Percentiles rank a stretch among this genome's conserved stretches.
phyloP scores from a whole-genome alignment of 352 stramenopile genomes.

The Phytophthora cactorum region DNA sequence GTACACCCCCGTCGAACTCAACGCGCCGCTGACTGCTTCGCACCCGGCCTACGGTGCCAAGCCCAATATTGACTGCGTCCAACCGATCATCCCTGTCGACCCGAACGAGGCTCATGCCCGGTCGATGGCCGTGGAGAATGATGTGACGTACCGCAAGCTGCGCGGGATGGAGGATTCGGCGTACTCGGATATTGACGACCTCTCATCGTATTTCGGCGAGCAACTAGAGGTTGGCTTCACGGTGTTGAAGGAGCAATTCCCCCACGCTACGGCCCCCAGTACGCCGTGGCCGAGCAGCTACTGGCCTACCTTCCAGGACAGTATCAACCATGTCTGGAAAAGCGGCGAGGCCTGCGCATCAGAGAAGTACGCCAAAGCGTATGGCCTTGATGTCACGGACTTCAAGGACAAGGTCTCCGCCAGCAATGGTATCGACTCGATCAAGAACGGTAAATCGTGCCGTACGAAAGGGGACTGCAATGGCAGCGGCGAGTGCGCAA shows the following conservation, averaged over 20 bases:
- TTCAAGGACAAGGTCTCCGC: not conserved
- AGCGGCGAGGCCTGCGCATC: not conserved
- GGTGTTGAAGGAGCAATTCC: conserved; percentile 29
- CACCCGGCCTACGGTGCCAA: conserved; percentile 27
- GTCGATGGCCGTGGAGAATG: conserved; percentile 8
- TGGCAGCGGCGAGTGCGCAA: conserved; percentile 25
- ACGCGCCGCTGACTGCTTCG: not conserved
- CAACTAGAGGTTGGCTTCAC: conserved; percentile 26
- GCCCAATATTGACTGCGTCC: conserved; percentile 14
- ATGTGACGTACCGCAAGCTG: conserved; percentile 8
- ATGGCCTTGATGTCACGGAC: not conserved
- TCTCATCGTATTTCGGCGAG: conserved; percentile 32
- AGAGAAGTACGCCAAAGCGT: not conserved
- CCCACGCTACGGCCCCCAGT: not conserved
- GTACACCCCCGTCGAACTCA: not conserved
- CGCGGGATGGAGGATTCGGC: conserved; percentile 26
- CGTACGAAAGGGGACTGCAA: conserved; percentile 20
- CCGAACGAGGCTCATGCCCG: conserved; percentile 4
- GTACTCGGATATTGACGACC: conserved; percentile 32
- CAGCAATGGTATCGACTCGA: not conserved
- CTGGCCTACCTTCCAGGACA: not conserved
- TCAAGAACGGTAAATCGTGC: conserved; percentile 15
- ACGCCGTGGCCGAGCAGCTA: not conserved
- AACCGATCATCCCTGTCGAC: conserved; percentile 27
- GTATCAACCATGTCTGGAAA: not conserved